Percentiles rank a stretch among this genome's conserved stretches.
phyloP scores from a whole-genome alignment of 768 basidiomycete genomes.

The Lactarius sanguifluus region DNA sequence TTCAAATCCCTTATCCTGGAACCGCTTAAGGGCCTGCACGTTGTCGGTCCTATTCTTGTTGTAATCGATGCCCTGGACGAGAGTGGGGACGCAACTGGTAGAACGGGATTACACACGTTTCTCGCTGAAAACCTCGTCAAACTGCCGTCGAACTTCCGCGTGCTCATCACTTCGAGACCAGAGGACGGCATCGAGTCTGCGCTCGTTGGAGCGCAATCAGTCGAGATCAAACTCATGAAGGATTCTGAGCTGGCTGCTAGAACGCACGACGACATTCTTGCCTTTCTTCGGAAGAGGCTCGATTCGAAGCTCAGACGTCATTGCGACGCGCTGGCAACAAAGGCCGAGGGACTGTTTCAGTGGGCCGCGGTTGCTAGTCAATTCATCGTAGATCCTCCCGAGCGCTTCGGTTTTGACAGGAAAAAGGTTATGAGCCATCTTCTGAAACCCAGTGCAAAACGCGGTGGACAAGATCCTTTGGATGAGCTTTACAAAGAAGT shows the following conservation, averaged over 20 bases:
- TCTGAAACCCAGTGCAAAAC: not conserved
- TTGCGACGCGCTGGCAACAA: not conserved
- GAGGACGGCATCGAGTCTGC: conserved; percentile 3
- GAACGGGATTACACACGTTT: not conserved
- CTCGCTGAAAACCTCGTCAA: not conserved
- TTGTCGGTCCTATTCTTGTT: not conserved
- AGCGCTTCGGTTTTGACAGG: too few species aligned
- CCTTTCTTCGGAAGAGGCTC: not conserved
- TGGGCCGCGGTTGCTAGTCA: not conserved
- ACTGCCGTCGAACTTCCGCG: not conserved
- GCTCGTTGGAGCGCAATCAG: not conserved
- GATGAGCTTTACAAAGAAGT: not conserved
- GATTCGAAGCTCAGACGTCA: not conserved
- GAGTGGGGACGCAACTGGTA: not conserved
- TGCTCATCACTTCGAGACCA: conserved; percentile 1
- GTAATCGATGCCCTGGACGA: conserved; percentile 3
- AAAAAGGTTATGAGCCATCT: not conserved
- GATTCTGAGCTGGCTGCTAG: not conserved
- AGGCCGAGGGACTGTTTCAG: not conserved
- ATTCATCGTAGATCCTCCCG: not conserved
- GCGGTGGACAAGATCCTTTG: not conserved
- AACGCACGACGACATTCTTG: not conserved
- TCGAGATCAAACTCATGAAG: not conserved
- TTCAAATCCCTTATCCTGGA: not conserved
- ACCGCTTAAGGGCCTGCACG: not conserved